Percentiles rank a stretch among this genome's conserved stretches.
Conservation (phyloP, 108 stramenopile genomes). For the Epithemia pelagica region DNA sequence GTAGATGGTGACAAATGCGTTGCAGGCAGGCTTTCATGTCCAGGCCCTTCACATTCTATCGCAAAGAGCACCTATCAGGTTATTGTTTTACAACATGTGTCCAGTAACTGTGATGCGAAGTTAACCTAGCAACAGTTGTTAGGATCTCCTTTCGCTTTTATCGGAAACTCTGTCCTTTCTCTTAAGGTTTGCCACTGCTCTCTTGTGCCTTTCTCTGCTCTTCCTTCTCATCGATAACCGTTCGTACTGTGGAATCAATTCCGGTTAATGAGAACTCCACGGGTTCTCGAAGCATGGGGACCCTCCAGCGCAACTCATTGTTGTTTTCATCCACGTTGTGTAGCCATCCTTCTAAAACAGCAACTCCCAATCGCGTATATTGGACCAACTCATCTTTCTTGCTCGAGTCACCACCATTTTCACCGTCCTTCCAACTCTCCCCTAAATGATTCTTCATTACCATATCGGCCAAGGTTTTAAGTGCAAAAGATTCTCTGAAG, state of each 20-base stretch:
- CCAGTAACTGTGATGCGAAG: too few species aligned
- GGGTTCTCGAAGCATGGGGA: conserved; percentile 35
- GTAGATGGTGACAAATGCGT: too few species aligned
- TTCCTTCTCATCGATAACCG: not conserved
- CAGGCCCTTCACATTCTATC: too few species aligned
- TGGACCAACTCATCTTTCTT: not conserved
- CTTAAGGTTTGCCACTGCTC: too few species aligned
- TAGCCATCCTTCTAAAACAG: conserved; percentile 47
- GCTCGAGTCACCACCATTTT: not conserved
- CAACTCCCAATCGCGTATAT: conserved; percentile 21
- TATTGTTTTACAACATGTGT: too few species aligned
- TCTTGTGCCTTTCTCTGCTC: too few species aligned
- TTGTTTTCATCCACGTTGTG: conserved; percentile 24
- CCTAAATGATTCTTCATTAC: not conserved
- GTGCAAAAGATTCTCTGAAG: not conserved
- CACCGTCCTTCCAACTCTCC: not conserved
- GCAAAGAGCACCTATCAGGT: too few species aligned
- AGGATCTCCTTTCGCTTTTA: too few species aligned
- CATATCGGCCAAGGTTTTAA: not conserved
- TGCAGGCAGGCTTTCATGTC: too few species aligned
- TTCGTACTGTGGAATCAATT: not conserved
- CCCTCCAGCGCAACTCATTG: conserved; percentile 37
- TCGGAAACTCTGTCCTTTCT: too few species aligned
- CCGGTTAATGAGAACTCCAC: conserved; percentile 34
- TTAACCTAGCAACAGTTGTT: too few species aligned